Conservation (phyloP, 768 basidiomycete species). For the Trametes elegans region DNA sequence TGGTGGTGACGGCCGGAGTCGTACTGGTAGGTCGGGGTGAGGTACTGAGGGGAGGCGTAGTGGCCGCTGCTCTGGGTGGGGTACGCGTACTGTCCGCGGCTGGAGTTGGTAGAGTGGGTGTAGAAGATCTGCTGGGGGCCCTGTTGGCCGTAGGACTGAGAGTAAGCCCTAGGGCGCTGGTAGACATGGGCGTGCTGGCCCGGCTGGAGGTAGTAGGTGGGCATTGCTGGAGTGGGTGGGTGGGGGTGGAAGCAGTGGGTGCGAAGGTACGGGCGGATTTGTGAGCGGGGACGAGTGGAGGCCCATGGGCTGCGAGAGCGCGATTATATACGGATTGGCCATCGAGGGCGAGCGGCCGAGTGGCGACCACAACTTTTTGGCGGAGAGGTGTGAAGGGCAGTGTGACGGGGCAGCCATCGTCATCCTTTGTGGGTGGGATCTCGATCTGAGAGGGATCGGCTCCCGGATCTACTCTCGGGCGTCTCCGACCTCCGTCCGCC, state of each 20-base stretch:
- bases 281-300: background rate
- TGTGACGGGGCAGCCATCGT: slow-evolving; percentile 9
- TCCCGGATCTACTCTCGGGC: slow-evolving; percentile 2
- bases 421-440: slow-evolving; percentile 5
- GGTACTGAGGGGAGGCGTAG: slow-evolving; percentile 15
- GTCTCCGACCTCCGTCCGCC: background rate
- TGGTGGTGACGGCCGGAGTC: slow-evolving; percentile 21
- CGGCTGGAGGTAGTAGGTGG: slow-evolving; percentile 29
- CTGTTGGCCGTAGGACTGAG: slow-evolving; percentile 20
- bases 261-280: background rate
- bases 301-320: background rate
- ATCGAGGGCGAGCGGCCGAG: slow-evolving; percentile 2
- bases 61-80: slow-evolving; percentile 18
- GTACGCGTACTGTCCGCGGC: slow-evolving; percentile 6
- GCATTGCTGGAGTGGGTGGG: slow-evolving; percentile 13
- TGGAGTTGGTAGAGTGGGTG: slow-evolving; percentile 16
- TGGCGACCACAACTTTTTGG: slow-evolving; percentile 13
- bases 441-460: slow-evolving; percentile 5
- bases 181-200: slow-evolving; percentile 17
- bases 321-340: background rate
- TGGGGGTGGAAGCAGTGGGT: background rate
- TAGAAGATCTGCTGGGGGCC: slow-evolving; percentile 24
- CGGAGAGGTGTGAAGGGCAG: slow-evolving; percentile 7
- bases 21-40: slow-evolving; percentile 11
- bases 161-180: slow-evolving; percentile 24